Evolutionary conservation across 2,329 filamentous ascomycete genomes (phyloP), one percentile per base, ranked within the genome.

Genomic region (Chaetomium sp.): DNA sequence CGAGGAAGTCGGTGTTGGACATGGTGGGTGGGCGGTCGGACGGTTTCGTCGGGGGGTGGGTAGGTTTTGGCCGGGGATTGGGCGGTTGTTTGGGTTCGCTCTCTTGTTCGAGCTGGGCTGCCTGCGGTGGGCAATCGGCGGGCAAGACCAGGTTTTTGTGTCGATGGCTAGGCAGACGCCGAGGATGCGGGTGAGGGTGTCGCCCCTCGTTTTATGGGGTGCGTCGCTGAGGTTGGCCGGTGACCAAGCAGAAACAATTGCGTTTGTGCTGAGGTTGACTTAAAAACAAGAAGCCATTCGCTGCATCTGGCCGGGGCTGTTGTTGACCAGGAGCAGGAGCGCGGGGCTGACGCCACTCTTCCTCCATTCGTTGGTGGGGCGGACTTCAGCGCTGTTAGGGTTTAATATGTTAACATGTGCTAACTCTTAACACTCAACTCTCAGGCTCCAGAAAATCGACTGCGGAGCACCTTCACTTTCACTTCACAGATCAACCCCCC

Each of bases 1-100:
- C 93, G 74, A 97, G 88, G 77, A 98, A 99, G 81, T 99, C 95
- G 78, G 92, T 96, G 77, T 93, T 93, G 72, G 93, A 96, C 93
- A 97, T 97, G 73, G 74, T 82, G 79, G 74, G 62, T 12, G 47
- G 53, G 13, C 31, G 63, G 35, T 16, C 13, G 38, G 47, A 49
- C 27, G 27, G 33, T 6, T 12, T 23, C 12, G 16, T 42, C 38
- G 1, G 38, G 38, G 31, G 21, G 31, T 56, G 31, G 23, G 19
- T 27, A 21, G 23, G 2, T 21, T 29, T 56, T 56, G 12, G 9
- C 16, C 33, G 9, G 8, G n/a, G 19, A 31, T 55, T 57, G 50
- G 9, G 19, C n/a, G 9, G 45, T 55, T 57, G 54, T 63, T 54
- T 42, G 60, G 35, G 62, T 35, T 38, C 25, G 57, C 21, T 60